Evolutionary conservation across 2,329 filamentous ascomycete genomes (phyloP).

Genomic region (Cladosporium sp.): DNA sequence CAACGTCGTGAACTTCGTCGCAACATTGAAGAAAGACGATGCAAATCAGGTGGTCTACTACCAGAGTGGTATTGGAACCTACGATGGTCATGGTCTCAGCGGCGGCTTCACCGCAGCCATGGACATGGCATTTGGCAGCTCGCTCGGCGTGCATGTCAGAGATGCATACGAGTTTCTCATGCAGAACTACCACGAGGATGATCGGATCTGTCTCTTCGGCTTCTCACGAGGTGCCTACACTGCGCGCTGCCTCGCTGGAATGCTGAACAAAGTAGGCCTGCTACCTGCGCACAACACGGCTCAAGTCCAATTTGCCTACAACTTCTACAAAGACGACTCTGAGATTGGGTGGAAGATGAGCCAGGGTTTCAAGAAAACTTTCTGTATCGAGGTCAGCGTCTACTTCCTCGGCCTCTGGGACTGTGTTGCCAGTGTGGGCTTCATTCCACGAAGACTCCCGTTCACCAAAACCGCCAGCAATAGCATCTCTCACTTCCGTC

Average conservation of each 20-base stretch:
- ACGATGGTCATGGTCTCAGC: constrained; percentile 50
- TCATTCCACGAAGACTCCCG: constrained; percentile 44
- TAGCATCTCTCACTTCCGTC: constrained; percentile 53
- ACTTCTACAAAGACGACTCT: constrained; percentile 48
- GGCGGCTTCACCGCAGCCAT: constrained; percentile 70
- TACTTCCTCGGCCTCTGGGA: constrained; percentile 48
- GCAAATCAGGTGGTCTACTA: constrained; percentile 44
- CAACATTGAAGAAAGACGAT: constrained; percentile 67
- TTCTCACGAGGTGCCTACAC: constrained; percentile 56
- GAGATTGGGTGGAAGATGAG: constrained; percentile 35
- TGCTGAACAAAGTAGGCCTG: constrained; percentile 48
- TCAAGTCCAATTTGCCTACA: constrained; percentile 48
- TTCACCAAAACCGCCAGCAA: constrained; percentile 44
- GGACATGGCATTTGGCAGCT: constrained; percentile 70
- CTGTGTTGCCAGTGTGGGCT: constrained; percentile 40
- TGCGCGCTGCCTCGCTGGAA: constrained; percentile 51
- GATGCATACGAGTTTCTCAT: constrained; percentile 51
- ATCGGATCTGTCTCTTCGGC: constrained; percentile 53
- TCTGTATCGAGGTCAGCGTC: constrained; percentile 47
- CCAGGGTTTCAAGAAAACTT: constrained; percentile 48
- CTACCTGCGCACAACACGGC: constrained; percentile 39
- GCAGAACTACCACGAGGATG: constrained; percentile 50
- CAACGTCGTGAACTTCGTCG: constrained; percentile 69
- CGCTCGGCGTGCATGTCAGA: constrained; percentile 45
- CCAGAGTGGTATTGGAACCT: constrained; percentile 51